Evolutionary conservation across 306 rosid genomes (phyloP).

Genomic region (Pachyrhizus erosus): DNA sequence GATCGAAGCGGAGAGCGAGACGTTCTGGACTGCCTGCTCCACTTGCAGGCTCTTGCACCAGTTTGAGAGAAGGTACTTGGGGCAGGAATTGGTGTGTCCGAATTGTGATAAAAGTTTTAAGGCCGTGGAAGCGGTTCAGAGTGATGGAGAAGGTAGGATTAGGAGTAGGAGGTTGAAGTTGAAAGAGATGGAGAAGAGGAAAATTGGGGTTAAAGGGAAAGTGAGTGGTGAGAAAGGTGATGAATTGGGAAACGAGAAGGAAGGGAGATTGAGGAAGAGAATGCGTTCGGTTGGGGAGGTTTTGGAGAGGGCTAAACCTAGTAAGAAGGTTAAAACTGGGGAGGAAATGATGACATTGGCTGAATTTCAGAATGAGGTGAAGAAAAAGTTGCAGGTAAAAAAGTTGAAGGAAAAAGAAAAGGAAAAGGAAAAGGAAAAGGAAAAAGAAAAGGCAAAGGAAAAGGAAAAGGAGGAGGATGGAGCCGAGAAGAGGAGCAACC

Average conservation of each 20-base stretch:
- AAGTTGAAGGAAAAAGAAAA: conserved; percentile 56
- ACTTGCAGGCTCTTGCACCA: conserved; percentile 79
- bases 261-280: conserved; percentile 57
- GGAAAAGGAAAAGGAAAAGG: conserved; percentile 48
- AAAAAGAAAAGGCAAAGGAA: conserved; percentile 53
- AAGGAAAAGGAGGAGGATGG: conserved; percentile 48
- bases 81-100: conserved; percentile 73
- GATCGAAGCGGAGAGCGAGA: conserved; percentile 11
- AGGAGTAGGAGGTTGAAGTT: conserved; percentile 50
- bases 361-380: conserved; percentile 66
- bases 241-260: conserved; percentile 36
- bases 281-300: conserved; percentile 73
- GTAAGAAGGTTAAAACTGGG: conserved; percentile 48
- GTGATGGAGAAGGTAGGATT: conserved; percentile 38
- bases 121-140: conserved; percentile 67
- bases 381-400: conserved; percentile 52
- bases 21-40: conserved; percentile 86
- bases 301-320: conserved; percentile 62
- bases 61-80: conserved; percentile 80
- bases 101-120: conserved; percentile 74
- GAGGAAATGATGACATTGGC: conserved; percentile 91
- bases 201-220: conserved; percentile 23
- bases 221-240: conserved; percentile 39
- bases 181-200: conserved; percentile 17
- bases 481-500: conserved; percentile 40